phyloP scores from a whole-genome alignment of 345 rosid species.

The Sonneratia alba region DNA sequence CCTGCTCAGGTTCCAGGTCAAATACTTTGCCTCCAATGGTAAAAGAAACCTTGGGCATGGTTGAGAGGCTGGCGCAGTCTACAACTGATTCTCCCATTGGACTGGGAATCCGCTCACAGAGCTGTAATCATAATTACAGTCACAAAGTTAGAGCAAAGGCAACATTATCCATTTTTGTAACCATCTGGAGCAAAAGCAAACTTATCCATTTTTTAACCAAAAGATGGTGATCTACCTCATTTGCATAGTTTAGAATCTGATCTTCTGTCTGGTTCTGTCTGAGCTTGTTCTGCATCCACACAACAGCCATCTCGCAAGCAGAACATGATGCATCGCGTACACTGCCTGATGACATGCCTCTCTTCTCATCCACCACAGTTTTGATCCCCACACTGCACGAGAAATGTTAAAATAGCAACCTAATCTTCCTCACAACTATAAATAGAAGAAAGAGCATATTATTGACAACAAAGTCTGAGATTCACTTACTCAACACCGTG shows the following conservation, averaged over 20 bases:
- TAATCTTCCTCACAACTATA: background rate
- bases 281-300: constrained; percentile 61
- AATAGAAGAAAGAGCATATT: background rate
- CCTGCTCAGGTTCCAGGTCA: constrained; percentile 19
- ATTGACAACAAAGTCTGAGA: background rate
- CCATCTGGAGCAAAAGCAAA: background rate
- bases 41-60: constrained; percentile 57
- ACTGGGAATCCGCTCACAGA: constrained; percentile 60
- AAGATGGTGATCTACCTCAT: constrained; percentile 25
- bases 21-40: constrained; percentile 50
- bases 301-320: constrained; percentile 58
- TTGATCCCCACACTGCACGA: constrained; percentile 44
- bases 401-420: background rate
- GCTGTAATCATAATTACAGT: constrained; percentile 19
- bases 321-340: constrained; percentile 41
- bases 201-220: background rate
- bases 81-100: constrained; percentile 68
- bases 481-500: constrained; percentile 41
- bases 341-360: constrained; percentile 17
- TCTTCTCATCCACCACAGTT: constrained; percentile 39
- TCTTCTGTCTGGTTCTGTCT: constrained; percentile 48
- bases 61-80: constrained; percentile 40
- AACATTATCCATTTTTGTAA: background rate
- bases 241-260: constrained; percentile 35
- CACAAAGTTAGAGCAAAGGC: background rate